Percentiles rank a stretch among this genome's conserved stretches.
phyloP scores from a whole-genome alignment of 495 filamentous ascomycete genomes.

The Zalerion maritima region DNA sequence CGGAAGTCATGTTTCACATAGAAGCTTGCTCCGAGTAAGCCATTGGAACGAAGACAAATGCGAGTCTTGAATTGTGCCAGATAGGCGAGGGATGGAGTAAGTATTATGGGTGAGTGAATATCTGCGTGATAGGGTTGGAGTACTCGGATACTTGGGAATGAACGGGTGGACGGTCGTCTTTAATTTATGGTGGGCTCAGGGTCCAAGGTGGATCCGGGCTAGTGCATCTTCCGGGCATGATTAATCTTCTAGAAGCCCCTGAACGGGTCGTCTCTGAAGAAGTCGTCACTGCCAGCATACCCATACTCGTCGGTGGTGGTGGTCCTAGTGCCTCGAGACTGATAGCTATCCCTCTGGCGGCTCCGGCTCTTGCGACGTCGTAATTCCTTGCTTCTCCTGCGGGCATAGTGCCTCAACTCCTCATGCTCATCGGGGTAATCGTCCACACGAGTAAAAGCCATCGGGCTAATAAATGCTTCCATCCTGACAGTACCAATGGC shows the following conservation, averaged over 20 bases:
- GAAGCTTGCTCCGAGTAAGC: too few species aligned
- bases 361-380: constrained; percentile 34
- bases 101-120: too few species aligned
- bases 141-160: too few species aligned
- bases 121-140: too few species aligned
- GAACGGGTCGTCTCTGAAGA: constrained; percentile 32
- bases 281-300: constrained; percentile 24
- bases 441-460: constrained; percentile 26
- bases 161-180: too few species aligned
- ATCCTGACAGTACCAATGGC: constrained; percentile 86
- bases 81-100: too few species aligned
- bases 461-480: constrained; percentile 79
- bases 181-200: too few species aligned
- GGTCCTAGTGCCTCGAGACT: constrained; percentile 27
- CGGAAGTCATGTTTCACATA: too few species aligned
- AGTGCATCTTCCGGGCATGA: too few species aligned
- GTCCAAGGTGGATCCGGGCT: too few species aligned
- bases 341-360: constrained; percentile 32
- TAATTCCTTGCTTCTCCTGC: constrained; percentile 33
- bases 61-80: too few species aligned
- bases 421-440: constrained; percentile 33
- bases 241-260: constrained; percentile 35
- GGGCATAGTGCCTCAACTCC: constrained; percentile 24
- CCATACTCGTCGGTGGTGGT: constrained; percentile 25
- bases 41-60: too few species aligned